Conservation (phyloP, 768 basidiomycete species). For the Suillus hirtellus region DNA sequence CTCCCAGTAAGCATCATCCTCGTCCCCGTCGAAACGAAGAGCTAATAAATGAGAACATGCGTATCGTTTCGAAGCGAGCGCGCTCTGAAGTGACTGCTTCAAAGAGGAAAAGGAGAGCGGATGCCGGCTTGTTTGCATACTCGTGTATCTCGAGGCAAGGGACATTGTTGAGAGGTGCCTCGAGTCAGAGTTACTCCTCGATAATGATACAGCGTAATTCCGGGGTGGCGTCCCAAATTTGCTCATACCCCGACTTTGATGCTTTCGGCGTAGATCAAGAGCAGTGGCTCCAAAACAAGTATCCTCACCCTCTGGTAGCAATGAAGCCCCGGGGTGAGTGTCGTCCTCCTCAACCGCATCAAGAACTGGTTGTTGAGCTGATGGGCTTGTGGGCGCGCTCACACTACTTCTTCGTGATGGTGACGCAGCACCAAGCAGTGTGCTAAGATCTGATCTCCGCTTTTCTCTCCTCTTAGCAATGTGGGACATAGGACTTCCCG, state of each 20-base stretch:
- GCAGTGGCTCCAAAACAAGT: slow-evolving; percentile 62
- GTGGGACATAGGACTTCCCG: slow-evolving; percentile 46
- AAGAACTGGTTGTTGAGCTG: slow-evolving; percentile 24
- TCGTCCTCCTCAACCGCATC: slow-evolving; percentile 45
- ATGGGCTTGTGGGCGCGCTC: slow-evolving; percentile 44
- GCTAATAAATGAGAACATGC: slow-evolving; percentile 80
- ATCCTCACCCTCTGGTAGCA: slow-evolving; percentile 24
- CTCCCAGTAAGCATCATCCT: slow-evolving; percentile 82
- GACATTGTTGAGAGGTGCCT: slow-evolving; percentile 34
- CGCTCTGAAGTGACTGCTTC: slow-evolving; percentile 59
- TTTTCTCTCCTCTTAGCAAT: slow-evolving; percentile 48
- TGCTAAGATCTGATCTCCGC: slow-evolving; percentile 54
- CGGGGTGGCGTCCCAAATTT: slow-evolving; percentile 41
- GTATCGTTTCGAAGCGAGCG: slow-evolving; percentile 71
- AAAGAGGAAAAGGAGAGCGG: slow-evolving; percentile 68
- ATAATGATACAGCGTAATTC: slow-evolving; percentile 17
- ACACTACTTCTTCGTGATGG: slow-evolving; percentile 30
- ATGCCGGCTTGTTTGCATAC: slow-evolving; percentile 58
- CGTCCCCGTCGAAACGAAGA: slow-evolving; percentile 70
- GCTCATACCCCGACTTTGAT: slow-evolving; percentile 50
- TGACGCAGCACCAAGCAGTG: slow-evolving; percentile 39
- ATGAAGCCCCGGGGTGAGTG: slow-evolving; percentile 23
- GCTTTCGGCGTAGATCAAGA: slow-evolving; percentile 57
- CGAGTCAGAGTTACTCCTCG: slow-evolving; percentile 17
- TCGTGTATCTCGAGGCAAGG: slow-evolving; percentile 63